Evolutionary conservation across 208 protist species (phyloP).

Genomic region (Leishmania mexicana): DNA sequence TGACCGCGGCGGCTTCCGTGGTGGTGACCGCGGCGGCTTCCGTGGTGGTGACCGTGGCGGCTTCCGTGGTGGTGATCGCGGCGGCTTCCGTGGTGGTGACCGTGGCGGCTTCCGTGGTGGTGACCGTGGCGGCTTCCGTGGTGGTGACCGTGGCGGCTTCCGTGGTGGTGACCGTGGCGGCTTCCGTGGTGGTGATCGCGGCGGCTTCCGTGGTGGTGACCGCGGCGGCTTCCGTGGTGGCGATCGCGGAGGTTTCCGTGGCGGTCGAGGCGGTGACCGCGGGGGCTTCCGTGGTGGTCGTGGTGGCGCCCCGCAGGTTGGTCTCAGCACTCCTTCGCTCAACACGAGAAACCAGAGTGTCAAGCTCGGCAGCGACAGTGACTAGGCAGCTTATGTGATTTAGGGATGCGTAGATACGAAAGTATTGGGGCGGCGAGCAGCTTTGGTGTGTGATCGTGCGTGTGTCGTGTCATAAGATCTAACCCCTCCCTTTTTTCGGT

Average conservation of each 20-base stretch:
- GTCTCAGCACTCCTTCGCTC: constrained; percentile 51
- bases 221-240: constrained; percentile 40
- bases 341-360: constrained; percentile 53
- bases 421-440: background rate
- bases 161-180: constrained; percentile 47
- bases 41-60: constrained; percentile 35
- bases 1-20: constrained; percentile 36
- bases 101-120: constrained; percentile 52
- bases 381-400: constrained; percentile 25
- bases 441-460: no score
- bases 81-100: constrained; percentile 42
- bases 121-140: constrained; percentile 43
- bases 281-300: constrained; percentile 55
- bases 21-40: constrained; percentile 38
- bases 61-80: constrained; percentile 40
- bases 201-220: constrained; percentile 36
- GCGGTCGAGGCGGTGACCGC: constrained; percentile 46
- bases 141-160: constrained; percentile 41
- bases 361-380: constrained; percentile 82
- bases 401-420: background rate
- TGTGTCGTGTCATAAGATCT: background rate
- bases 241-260: constrained; percentile 40
- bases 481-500: background rate
- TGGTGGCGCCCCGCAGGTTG: constrained; percentile 69
- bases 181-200: constrained; percentile 32